phyloP scores from a whole-genome alignment of 1,284 basidiomycete genomes.

The Clitocybe nebularis region DNA sequence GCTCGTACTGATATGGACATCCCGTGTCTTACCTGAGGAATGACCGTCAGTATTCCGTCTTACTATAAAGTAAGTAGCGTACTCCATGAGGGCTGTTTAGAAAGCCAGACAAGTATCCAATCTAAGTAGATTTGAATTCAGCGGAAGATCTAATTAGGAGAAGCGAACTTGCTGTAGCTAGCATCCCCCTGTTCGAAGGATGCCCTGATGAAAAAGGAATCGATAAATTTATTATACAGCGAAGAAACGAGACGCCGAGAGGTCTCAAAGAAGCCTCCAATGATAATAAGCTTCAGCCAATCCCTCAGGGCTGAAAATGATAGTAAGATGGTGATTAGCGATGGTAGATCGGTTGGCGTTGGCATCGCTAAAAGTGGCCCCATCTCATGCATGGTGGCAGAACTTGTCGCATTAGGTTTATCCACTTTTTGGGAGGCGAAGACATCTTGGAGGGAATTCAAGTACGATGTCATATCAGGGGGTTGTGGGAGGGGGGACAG shows the following conservation, averaged over 20 bases:
- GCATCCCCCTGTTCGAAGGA: constrained; percentile 19
- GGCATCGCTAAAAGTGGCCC: neutral
- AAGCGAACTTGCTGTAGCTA: constrained; percentile 17
- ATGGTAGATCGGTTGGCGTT: constrained; percentile 16
- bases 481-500: neutral
- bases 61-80: constrained; percentile 8
- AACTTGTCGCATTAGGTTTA: neutral
- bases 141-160: neutral
- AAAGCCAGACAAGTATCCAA: constrained; percentile 53
- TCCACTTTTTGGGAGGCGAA: neutral
- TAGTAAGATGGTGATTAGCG: constrained; percentile 32
- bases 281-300: constrained; percentile 21
- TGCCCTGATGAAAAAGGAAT: constrained; percentile 19
- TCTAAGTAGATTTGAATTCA: constrained; percentile 20
- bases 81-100: constrained; percentile 41
- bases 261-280: constrained; percentile 21
- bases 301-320: constrained; percentile 38
- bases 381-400: neutral
- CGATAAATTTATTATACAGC: constrained; percentile 13
- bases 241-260: constrained; percentile 16
- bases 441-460: neutral
- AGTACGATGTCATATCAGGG: neutral
- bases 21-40: constrained; percentile 31
- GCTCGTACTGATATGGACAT: constrained; percentile 39
- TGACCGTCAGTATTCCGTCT: neutral